These are phyloP conservation scores for Astraeus odoratus DNA, from an alignment of 768 basidiomycete species.

Conservation along the genomic window DNA sequence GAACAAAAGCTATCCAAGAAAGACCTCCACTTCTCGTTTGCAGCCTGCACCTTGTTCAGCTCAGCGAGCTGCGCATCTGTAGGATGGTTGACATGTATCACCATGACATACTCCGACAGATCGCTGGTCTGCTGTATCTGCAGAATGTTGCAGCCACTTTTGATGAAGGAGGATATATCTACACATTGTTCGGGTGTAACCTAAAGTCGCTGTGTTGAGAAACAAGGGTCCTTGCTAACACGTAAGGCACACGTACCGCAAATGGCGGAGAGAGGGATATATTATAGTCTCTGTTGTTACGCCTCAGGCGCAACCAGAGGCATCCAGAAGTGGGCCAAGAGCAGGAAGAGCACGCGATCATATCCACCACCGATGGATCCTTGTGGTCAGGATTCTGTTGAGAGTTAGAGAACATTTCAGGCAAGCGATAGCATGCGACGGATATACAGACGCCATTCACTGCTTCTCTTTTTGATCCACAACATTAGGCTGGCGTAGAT, in stretches of 20 bases:
- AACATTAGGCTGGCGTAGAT: background rate
- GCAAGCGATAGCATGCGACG: conserved; percentile 37
- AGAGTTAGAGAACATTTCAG: conserved; percentile 15
- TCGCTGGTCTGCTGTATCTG: conserved; percentile 37
- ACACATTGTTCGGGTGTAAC: conserved; percentile 41
- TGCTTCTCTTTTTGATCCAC: conserved; percentile 23
- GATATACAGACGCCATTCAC: conserved; percentile 36
- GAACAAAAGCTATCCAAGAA: conserved; percentile 12
- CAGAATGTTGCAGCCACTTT: conserved; percentile 35
- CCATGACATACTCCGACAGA: conserved; percentile 38
- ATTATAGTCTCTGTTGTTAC: conserved; percentile 3
- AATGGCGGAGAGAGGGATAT: conserved; percentile 25
- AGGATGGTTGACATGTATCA: conserved; percentile 45
- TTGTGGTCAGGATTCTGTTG: conserved; percentile 9
- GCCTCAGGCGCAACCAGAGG: conserved; percentile 11
- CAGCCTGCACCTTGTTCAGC: conserved; percentile 7
- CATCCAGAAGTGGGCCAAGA: conserved; percentile 37
- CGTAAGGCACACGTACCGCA: conserved; percentile 27
- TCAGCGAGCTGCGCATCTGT: conserved; percentile 37
- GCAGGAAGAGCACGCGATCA: conserved; percentile 25
- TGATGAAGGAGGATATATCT: conserved; percentile 43
- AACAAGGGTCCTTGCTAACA: background rate
- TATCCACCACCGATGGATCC: conserved; percentile 12
- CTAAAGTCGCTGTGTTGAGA: conserved; percentile 20
- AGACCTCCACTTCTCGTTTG: conserved; percentile 17